phyloP scores from a whole-genome alignment of 2,329 filamentous ascomycete genomes.

The Aspergillus pseudoglaucus region DNA sequence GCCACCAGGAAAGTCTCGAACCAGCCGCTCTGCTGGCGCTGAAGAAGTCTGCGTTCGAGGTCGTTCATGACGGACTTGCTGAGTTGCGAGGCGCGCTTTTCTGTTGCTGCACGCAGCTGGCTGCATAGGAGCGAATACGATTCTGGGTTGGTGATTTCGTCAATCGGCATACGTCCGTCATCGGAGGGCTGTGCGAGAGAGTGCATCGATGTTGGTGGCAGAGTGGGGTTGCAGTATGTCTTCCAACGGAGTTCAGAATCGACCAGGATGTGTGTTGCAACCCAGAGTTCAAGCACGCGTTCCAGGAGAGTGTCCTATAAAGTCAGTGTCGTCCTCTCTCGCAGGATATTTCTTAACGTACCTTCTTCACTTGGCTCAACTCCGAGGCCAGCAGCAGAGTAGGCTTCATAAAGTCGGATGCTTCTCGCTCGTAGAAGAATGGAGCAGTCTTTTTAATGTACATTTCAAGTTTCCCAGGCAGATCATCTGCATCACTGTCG shows the following conservation, averaged over 20 bases:
- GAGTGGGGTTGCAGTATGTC: conserved; percentile 42
- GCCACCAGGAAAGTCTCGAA: conserved; percentile 56
- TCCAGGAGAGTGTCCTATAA: conserved; percentile 42
- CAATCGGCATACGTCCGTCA: conserved; percentile 35
- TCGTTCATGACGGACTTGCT: conserved; percentile 53
- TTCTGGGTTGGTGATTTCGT: conserved; percentile 34
- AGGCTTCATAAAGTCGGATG: conserved; percentile 45
- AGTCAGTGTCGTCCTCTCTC: too few species aligned
- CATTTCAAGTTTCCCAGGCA: conserved; percentile 47
- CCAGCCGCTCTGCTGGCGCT: conserved; percentile 50
- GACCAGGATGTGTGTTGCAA: conserved; percentile 50
- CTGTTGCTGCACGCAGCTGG: conserved; percentile 50
- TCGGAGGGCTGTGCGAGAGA: conserved; percentile 32
- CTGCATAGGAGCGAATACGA: conserved; percentile 47
- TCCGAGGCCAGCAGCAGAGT: conserved; percentile 40
- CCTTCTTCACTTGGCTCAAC: conserved; percentile 32
- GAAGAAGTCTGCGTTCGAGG: conserved; percentile 53
- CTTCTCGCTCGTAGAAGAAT: conserved; percentile 44
- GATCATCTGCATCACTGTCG: conserved; percentile 45
- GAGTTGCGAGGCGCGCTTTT: conserved; percentile 48
- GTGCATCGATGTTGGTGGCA: conserved; percentile 31
- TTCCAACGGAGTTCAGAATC: conserved; percentile 44
- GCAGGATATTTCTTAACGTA: too few species aligned
- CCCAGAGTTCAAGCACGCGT: conserved; percentile 51
- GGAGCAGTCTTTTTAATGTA: conserved; percentile 47